Base-by-base conservation (phyloP, 1,284 basidiomycete genomes). In the Irpex rosettiformis region DNA sequence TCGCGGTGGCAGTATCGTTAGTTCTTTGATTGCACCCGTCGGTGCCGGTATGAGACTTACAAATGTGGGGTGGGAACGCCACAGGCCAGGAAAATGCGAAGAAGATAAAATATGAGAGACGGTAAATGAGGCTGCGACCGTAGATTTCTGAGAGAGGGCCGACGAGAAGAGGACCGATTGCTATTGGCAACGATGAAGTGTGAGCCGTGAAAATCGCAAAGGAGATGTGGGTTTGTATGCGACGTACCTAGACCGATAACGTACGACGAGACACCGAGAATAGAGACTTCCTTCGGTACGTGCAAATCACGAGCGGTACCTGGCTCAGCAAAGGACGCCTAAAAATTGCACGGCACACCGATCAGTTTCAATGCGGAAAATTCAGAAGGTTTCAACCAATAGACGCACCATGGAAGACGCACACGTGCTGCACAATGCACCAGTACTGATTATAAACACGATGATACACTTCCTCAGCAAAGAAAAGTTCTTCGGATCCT, bases 211-310 rank as follows among this genome's bases (percentile, higher is more conserved):
- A 47, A 37, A 3, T 25, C 5, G 7, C 11, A 1, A 47, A 22
- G 10, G 21, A 7, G n/a, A 18, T 24, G 40, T 47, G 22, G 55
- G 49, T 10, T 4, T 13, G n/a, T n/a, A n/a, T n/a, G 56, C 49
- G 18, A 48, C 53, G 6, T 53, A 61, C 82, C 82, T n/a, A 84
- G 71, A 1, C 85, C 86, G 54, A 78, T 72, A 49, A 93, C 86
- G 61, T 86, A 94, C 4, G 93, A 67, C 57, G 85, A 88, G 40
- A 94, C 78, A 2, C 81, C 80, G 7, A 94, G 78, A 43, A 91
- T 85, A 2, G 88, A 77, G 13, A 93, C 86, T 61, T 84, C 81
- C 30, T 79, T 76, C 2, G 80, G 76, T 25, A 91, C 80, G 57
- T 78, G 72, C 61, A 92, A 89, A 6, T 86, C 81, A 21, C 68